Conservation (phyloP, 257 asterid genomes). For the Solanum raphanifolium region DNA sequence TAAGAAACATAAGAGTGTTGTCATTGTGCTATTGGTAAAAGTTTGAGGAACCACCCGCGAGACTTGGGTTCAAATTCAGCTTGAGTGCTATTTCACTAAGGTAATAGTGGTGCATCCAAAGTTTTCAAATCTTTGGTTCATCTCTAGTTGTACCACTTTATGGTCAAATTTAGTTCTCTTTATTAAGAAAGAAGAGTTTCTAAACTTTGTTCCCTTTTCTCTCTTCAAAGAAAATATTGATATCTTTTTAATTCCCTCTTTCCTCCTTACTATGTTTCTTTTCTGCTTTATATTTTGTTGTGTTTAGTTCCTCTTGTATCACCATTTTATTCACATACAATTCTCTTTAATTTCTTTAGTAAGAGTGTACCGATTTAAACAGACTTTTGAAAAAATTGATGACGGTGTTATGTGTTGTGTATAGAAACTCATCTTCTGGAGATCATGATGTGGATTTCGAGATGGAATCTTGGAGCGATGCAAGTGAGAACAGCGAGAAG, state of each 20-base stretch:
- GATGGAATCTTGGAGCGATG: slow-evolving; percentile 4
- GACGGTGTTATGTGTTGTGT: not conserved
- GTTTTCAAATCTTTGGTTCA: too few species aligned
- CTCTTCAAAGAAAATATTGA: not conserved
- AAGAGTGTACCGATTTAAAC: not conserved
- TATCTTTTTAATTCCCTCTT: not conserved
- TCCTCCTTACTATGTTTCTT: not conserved
- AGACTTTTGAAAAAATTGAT: not conserved
- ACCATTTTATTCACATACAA: not conserved
- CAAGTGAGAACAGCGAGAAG: slow-evolving; percentile 6
- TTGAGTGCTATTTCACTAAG: too few species aligned
- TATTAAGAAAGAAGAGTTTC: not conserved
- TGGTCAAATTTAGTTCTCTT: not conserved
- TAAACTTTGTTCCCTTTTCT: not conserved
- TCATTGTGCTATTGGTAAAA: not conserved
- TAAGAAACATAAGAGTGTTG: not conserved
- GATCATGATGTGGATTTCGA: not conserved
- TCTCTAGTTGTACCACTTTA: not conserved
- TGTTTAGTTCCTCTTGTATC: not conserved
- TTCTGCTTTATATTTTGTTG: too few species aligned
- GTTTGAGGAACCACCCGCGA: too few species aligned
- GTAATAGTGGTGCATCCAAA: too few species aligned
- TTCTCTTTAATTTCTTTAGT: not conserved
- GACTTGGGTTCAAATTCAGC: too few species aligned
- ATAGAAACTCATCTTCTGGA: not conserved